Evolutionary conservation across 1,284 basidiomycete species (phyloP), one percentile per base, ranked within the genome.

Genomic region (Naganishia sp.): DNA sequence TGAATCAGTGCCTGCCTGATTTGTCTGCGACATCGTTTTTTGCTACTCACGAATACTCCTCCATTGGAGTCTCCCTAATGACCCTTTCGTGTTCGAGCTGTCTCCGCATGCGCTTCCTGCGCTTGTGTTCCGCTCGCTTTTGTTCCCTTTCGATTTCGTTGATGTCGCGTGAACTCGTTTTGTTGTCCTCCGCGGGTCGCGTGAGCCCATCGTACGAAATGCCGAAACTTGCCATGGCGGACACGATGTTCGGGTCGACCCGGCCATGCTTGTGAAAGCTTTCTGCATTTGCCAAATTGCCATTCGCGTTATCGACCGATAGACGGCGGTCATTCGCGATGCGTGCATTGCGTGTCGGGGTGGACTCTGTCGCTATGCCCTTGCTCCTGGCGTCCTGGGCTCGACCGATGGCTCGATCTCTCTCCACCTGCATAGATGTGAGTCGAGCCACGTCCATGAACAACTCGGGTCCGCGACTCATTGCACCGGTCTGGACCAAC

Each of bases 21-120:
- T 47, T 13, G 32, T 15, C 18, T 5, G 35, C 35, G 0, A 25
- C 9, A 5, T 41, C 11, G 31, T 23, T 25, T 9, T 13, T 6
- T 9, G 35, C 28, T 17, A 61, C 58, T 51, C 39, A 61, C 58
- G 58, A 61, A 42, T 61, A 61, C 58, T 61, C 58, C 47, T 28
- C 39, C 47, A 61, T 43, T 17, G 58, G 58, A 35, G 58, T 61
- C 45, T 61, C 58, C 47, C 58, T 10, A 21, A 61, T 51, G 15
- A 61, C 47, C 49, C 47, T 35, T 23, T 61, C 58, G 23, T 61
- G 58, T 35, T 61, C 58, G 47, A 61, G 58, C 58, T 61, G 46
- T 23, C 58, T 32, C 17, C 32, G 35, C 58, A 61, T 61, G 2
- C 58, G 58, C 49, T 61, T 61, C 41, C 35, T 42, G 6, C 49